Percentiles rank a stretch among this genome's conserved stretches.
These are phyloP conservation scores for Geosiphon pyriformis DNA, from an alignment of 192 early-diverging fungal genomes.

Conservation along the genomic window DNA sequence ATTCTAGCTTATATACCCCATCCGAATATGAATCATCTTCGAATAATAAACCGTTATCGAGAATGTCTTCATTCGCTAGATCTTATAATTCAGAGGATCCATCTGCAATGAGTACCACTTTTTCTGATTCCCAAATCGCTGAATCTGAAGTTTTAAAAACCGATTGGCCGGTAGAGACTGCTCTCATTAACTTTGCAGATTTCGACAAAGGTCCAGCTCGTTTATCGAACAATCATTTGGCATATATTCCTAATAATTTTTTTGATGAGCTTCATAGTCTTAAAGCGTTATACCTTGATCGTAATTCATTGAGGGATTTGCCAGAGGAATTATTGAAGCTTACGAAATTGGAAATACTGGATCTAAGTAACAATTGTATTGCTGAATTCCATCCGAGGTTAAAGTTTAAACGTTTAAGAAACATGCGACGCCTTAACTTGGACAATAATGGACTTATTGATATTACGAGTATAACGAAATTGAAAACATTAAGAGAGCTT, in stretches of 20 bases:
- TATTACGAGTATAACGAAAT: conserved; percentile 35
- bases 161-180: conserved; percentile 13
- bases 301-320: conserved; percentile 38
- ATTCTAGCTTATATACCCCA: conserved; percentile 1
- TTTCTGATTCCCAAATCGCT: conserved; percentile 13
- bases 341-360: conserved; percentile 38
- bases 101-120: conserved; percentile 14
- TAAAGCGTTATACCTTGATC: conserved; percentile 40
- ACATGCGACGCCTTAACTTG: conserved; percentile 35
- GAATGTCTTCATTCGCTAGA: conserved; percentile 17
- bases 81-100: conserved; percentile 24
- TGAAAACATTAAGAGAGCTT: conserved; percentile 36
- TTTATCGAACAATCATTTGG: conserved; percentile 16
- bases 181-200: conserved; percentile 11
- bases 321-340: conserved; percentile 42
- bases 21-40: neutral
- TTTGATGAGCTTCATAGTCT: conserved; percentile 38
- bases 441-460: conserved; percentile 41
- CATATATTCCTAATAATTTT: conserved; percentile 38
- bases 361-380: conserved; percentile 41
- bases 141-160: neutral
- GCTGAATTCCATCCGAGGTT: conserved; percentile 38
- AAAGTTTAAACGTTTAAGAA: conserved; percentile 37
- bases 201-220: conserved; percentile 3
- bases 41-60: neutral